Percentiles rank a stretch among this genome's conserved stretches.
Conservation (phyloP, 2,329 filamentous ascomycete species). For the Fusarium subglutinans region DNA sequence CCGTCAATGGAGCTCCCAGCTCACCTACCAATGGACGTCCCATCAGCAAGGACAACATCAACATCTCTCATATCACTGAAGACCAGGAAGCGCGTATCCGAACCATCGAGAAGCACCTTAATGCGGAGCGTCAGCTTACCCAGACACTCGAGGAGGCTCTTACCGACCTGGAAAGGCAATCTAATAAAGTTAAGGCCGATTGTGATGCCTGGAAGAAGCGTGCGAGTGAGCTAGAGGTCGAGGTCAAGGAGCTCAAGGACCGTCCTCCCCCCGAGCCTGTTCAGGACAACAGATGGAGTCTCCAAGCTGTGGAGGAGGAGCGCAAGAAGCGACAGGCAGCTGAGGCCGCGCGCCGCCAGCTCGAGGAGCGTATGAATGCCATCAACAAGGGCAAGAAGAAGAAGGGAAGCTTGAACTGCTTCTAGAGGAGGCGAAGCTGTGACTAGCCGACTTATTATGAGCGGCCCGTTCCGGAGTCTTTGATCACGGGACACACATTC, state of each 20-base stretch:
- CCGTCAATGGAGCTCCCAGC: conserved; percentile 55
- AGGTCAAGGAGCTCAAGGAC: conserved; percentile 73
- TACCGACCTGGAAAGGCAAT: conserved; percentile 90
- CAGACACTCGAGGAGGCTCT: conserved; percentile 95
- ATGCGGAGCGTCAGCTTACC: conserved; percentile 95
- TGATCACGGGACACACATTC: conserved; percentile 10
- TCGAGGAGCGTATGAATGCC: conserved; percentile 94
- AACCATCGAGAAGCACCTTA: conserved; percentile 95
- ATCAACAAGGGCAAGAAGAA: conserved; percentile 92
- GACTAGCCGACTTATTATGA: conserved; percentile 13
- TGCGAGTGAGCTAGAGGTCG: conserved; percentile 76
- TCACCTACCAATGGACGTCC: conserved; percentile 72
- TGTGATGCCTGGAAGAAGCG: conserved; percentile 92
- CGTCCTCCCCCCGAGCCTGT: conserved; percentile 55
- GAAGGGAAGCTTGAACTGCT: conserved; percentile 96
- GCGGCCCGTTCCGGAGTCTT: conserved; percentile 8
- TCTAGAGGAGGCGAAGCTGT: conserved; percentile 65
- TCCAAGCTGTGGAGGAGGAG: conserved; percentile 96
- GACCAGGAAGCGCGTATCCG: conserved; percentile 95
- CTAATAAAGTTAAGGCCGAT: conserved; percentile 90
- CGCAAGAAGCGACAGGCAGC: conserved; percentile 90
- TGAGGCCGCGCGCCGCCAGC: conserved; percentile 85
- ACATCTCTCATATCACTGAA: conserved; percentile 82
- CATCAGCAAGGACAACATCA: conserved; percentile 77
- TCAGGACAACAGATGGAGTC: conserved; percentile 70